Percentiles rank a stretch among this genome's conserved stretches.
phyloP scores from a whole-genome alignment of 345 rosid species.

The Anacardium occidentale region DNA sequence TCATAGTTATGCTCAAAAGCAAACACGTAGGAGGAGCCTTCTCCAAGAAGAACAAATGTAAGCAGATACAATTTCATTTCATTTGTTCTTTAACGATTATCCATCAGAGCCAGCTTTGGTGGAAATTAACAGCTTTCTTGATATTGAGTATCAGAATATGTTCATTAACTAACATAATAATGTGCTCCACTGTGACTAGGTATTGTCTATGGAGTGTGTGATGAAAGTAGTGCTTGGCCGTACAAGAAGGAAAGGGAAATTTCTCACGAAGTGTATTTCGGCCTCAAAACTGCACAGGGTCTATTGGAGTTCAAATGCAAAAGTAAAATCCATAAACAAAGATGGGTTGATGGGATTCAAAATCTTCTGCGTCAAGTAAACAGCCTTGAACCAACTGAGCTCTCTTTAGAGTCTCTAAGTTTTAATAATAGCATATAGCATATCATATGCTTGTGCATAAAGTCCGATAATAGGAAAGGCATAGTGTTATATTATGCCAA shows the following conservation, averaged over 20 bases:
- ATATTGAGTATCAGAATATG: constrained; percentile 17
- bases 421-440: constrained; percentile 37
- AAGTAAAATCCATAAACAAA: constrained; percentile 77
- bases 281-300: constrained; percentile 91
- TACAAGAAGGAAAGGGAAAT: constrained; percentile 75
- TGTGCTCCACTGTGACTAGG: constrained; percentile 37
- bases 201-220: constrained; percentile 75
- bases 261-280: constrained; percentile 74
- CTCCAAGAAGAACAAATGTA: constrained; percentile 85
- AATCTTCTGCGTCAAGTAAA: constrained; percentile 67
- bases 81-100: too few species aligned
- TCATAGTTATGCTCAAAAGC: constrained; percentile 71
- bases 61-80: not conserved
- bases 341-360: constrained; percentile 78
- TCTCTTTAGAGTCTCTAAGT: constrained; percentile 53
- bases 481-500: not conserved
- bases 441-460: constrained; percentile 22
- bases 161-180: not conserved
- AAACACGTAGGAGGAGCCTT: constrained; percentile 92
- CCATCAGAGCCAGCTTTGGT: not conserved
- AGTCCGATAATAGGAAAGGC: not conserved
- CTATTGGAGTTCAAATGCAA: constrained; percentile 90
- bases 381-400: constrained; percentile 46
- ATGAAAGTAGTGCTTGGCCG: constrained; percentile 85
- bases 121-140: constrained; percentile 6